Evolutionary conservation across 495 filamentous ascomycete species (phyloP), one percentile per base, ranked within the genome.

Genomic region (Penicillium tannophilum): DNA sequence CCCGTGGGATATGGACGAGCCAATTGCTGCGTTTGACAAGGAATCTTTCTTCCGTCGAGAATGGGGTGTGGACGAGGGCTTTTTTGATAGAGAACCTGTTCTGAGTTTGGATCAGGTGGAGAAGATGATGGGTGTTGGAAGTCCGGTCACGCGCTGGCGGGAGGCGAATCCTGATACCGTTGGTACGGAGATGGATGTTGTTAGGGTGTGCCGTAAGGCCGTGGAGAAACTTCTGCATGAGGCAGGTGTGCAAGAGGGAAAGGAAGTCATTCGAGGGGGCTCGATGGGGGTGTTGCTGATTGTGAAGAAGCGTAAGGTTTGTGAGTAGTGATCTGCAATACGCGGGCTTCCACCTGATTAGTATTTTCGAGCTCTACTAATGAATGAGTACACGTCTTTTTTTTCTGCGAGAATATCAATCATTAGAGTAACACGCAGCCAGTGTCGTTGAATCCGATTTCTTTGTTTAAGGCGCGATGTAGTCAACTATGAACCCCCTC

Each of bases 111-210:
- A 70, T 52, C 41, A 53, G 35, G 14, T 44, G 7, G 72, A 78
- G 62, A 65, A 43, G 55, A 52, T 68, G 0, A 4, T 82, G 10
- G 61, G 59, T 2, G 81, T 77, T 3, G 54, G 47, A 2, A 82
- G 81, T 56, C 61, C 70, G 9, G 70, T 82, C 7, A 76, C 72
- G 0, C 54, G 80, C 42, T 84, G 81, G 82, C 63, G 79, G 23
- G 63, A 81, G 58, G 79, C 77, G 0, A 64, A 84, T 72, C 73
- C 67, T 3, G 56, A 65, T 14, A 36, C 55, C 16, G 65, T 51
- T 8, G 67, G 60, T 10, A 70, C 70, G 1, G 68, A 72, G 30
- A 4, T 54, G 35, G 63, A 68, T 45, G 60, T 61, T 49, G 56
- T 62, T 10, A 60, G 56, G 46, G 20, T 55, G 0, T 52, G 55